These are phyloP conservation scores for Coelastrella sp. DNA, from an alignment of 139 green algal genomes.

Conservation along the genomic window DNA sequence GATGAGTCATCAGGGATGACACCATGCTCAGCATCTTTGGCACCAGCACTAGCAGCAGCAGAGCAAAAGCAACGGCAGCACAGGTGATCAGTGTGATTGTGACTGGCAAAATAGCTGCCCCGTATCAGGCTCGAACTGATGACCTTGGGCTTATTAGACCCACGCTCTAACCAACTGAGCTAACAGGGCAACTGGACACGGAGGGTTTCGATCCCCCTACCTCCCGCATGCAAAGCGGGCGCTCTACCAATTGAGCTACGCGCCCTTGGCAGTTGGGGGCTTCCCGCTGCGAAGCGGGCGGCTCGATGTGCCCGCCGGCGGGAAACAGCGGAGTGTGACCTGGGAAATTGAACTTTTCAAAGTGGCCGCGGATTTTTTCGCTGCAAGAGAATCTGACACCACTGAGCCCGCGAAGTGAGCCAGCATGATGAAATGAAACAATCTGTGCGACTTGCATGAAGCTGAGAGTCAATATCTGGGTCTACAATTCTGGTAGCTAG, in stretches of 20 bases:
- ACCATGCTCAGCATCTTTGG: conserved; percentile 65
- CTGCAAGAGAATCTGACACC: too few relatives aligned
- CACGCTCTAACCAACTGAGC: conserved; percentile 15
- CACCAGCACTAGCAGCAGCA: too few relatives aligned
- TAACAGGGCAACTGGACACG: conserved; percentile 24
- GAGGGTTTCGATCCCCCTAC: conserved; percentile 45
- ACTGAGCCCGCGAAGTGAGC: too few relatives aligned
- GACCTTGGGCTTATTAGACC: conserved; percentile 13
- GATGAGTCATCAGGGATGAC: conserved; percentile 58
- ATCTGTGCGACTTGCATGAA: too few relatives aligned
- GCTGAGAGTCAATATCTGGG: too few relatives aligned
- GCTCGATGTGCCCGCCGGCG: not conserved
- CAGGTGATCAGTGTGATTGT: not conserved
- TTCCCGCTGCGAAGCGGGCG: not conserved
- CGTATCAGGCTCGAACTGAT: conserved; percentile 13
- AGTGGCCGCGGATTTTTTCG: too few relatives aligned
- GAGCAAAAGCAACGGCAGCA: conserved; percentile 62
- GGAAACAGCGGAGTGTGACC: not conserved
- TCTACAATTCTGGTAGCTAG: too few relatives aligned
- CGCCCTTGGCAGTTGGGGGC: not conserved
- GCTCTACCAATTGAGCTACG: conserved; percentile 43
- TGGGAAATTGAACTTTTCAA: not conserved
- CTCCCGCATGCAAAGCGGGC: conserved; percentile 40
- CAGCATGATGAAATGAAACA: too few relatives aligned
- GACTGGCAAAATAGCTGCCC: not conserved